These are phyloP conservation scores for Trametes maxima DNA, from an alignment of 768 basidiomycete genomes.

Conservation along the genomic window DNA sequence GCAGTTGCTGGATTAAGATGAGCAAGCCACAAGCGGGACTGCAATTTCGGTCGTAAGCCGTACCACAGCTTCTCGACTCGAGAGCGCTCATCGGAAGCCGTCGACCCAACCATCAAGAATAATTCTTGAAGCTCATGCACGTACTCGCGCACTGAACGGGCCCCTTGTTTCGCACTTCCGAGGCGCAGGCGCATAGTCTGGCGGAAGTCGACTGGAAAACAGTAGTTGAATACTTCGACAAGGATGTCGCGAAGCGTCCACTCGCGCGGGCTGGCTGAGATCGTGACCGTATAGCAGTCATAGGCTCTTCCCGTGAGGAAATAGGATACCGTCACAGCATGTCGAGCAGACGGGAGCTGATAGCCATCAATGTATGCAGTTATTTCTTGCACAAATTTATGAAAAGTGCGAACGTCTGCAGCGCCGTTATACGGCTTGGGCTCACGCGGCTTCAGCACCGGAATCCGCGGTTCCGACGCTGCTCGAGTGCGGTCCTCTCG, in stretches of 20 bases:
- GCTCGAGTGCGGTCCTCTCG: neutral
- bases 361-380: conserved; percentile 8
- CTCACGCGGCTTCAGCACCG: conserved; percentile 13
- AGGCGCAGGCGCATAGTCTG: conserved; percentile 1
- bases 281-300: conserved; percentile 28
- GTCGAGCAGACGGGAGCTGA: neutral
- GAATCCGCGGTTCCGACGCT: neutral
- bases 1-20: neutral
- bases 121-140: conserved; percentile 15
- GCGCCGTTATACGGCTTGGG: conserved; percentile 11
- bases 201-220: conserved; percentile 23
- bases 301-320: conserved; percentile 24
- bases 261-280: conserved; percentile 1
- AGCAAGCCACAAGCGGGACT: neutral
- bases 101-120: conserved; percentile 11
- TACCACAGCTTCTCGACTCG: neutral
- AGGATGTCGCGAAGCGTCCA: conserved; percentile 23
- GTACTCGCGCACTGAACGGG: conserved; percentile 9
- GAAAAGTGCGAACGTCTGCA: conserved; percentile 6
- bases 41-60: neutral
- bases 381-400: conserved; percentile 12
- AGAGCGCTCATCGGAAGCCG: neutral
- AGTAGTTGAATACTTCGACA: conserved; percentile 22
- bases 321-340: neutral
- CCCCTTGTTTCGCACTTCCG: neutral